phyloP scores from a whole-genome alignment of 2,329 filamentous ascomycete species.

The Byssoonygena ceratinophila region DNA sequence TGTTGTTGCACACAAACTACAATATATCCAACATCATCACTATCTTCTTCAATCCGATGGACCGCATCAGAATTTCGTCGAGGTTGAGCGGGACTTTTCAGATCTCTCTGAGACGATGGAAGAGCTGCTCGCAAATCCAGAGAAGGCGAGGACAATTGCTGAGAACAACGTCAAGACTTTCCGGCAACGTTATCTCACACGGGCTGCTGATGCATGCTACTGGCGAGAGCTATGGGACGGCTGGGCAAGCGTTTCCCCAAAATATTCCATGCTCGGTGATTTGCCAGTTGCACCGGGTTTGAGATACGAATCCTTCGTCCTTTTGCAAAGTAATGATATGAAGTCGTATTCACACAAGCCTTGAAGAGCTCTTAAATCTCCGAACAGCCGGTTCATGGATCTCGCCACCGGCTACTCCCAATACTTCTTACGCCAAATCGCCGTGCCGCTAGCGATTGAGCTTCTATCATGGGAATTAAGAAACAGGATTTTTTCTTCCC shows the following conservation, averaged over 20 bases:
- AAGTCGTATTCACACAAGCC: conserved; percentile 1
- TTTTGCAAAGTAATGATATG: conserved; percentile 24
- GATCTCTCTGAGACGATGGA: conserved; percentile 40
- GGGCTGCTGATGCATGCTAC: conserved; percentile 43
- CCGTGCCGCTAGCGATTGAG: too few species aligned
- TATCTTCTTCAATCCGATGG: conserved; percentile 36
- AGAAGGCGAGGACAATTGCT: conserved; percentile 37
- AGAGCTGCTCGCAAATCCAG: conserved; percentile 29
- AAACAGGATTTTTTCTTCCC: too few species aligned
- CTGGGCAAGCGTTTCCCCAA: conserved; percentile 20
- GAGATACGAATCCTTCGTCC: conserved; percentile 27
- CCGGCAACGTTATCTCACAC: conserved; percentile 42
- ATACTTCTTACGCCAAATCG: too few species aligned
- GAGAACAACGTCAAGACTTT: conserved; percentile 38
- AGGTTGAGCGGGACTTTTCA: conserved; percentile 44
- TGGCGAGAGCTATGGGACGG: conserved; percentile 38
- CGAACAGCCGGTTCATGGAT: too few species aligned
- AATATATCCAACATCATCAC: conserved; percentile 41
- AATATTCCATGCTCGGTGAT: conserved; percentile 13
- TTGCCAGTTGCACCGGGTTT: conserved; percentile 18
- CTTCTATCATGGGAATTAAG: too few species aligned
- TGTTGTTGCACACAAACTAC: conserved; percentile 39
- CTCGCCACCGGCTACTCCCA: too few species aligned
- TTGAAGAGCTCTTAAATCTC: neutral
- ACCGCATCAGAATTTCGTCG: conserved; percentile 40